phyloP scores from a whole-genome alignment of 108 stramenopile species.

The Mayamaea pseudoterrestris region DNA sequence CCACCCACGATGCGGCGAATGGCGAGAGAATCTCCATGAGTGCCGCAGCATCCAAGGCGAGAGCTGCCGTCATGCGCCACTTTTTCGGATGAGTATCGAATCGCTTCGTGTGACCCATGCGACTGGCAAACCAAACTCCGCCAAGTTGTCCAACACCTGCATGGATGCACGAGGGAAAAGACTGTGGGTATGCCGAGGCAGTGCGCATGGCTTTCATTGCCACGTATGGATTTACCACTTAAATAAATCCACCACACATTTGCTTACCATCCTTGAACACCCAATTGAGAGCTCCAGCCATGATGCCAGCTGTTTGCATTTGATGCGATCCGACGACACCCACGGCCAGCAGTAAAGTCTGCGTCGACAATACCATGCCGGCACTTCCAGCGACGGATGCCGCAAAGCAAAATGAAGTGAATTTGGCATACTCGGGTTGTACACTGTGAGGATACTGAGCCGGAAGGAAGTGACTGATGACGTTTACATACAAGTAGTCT shows the following conservation, averaged over 20 bases:
- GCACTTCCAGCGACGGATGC: slow-evolving; percentile 66
- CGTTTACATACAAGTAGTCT: too few species aligned
- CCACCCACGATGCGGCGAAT: slow-evolving; percentile 49
- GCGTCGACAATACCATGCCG: slow-evolving; percentile 83
- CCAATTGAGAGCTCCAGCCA: slow-evolving; percentile 97
- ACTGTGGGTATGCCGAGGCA: too few species aligned
- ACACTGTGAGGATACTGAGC: slow-evolving; percentile 68
- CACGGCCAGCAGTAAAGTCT: slow-evolving; percentile 80
- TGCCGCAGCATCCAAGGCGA: slow-evolving; percentile 74
- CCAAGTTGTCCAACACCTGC: slow-evolving; percentile 88
- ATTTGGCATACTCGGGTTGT: slow-evolving; percentile 48
- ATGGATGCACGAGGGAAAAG: too few species aligned
- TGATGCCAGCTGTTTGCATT: slow-evolving; percentile 49
- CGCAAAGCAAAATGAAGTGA: slow-evolving; percentile 43
- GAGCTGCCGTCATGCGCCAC: slow-evolving; percentile 83
- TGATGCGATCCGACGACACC: slow-evolving; percentile 60
- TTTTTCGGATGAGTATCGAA: slow-evolving; percentile 84
- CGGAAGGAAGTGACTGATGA: slow-evolving; percentile 60
- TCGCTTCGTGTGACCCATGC: slow-evolving; percentile 50
- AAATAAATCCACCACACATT: too few species aligned
- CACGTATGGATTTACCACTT: too few species aligned
- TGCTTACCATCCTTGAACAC: slow-evolving; percentile 94
- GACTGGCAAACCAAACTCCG: slow-evolving; percentile 82
- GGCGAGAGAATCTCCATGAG: slow-evolving; percentile 83
- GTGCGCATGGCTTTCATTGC: too few species aligned